Evolutionary conservation across 345 rosid genomes (phyloP).

Genomic region (Nasturtium officinale): DNA sequence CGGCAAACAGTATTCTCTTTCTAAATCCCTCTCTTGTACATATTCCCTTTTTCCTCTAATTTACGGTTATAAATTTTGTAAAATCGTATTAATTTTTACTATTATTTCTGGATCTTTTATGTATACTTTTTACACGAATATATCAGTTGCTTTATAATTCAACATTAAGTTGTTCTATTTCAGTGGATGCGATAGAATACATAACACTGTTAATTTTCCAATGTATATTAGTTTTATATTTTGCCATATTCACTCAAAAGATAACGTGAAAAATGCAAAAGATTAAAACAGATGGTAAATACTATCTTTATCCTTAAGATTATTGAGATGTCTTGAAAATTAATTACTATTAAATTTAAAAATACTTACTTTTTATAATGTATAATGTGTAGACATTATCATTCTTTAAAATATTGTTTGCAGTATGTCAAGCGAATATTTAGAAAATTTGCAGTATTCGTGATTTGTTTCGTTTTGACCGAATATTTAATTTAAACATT

Average conservation of each 20-base stretch:
- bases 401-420: too few species aligned
- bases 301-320: too few species aligned
- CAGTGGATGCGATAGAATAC: conserved; percentile 8
- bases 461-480: too few species aligned
- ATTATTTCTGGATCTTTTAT: neutral
- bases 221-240: neutral
- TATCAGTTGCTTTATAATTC: neutral
- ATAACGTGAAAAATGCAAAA: neutral
- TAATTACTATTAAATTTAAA: too few species aligned
- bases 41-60: neutral
- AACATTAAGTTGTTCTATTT: neutral
- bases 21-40: too few species aligned
- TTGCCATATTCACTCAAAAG: conserved; percentile 12
- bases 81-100: neutral
- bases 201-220: conserved; percentile 17
- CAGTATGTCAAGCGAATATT: too few species aligned
- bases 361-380: too few species aligned
- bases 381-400: too few species aligned
- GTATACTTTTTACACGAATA: neutral
- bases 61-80: neutral
- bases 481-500: too few species aligned
- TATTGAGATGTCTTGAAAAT: too few species aligned
- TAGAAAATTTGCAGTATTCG: too few species aligned
- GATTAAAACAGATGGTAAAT: conserved; percentile 23
- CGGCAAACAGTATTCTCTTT: too few species aligned